A percentile compares a stretch with the other conserved stretches of the same genome.
Evolutionary conservation across 2,329 filamentous ascomycete species (phyloP).

Genomic region (Nothopassalora personata): DNA sequence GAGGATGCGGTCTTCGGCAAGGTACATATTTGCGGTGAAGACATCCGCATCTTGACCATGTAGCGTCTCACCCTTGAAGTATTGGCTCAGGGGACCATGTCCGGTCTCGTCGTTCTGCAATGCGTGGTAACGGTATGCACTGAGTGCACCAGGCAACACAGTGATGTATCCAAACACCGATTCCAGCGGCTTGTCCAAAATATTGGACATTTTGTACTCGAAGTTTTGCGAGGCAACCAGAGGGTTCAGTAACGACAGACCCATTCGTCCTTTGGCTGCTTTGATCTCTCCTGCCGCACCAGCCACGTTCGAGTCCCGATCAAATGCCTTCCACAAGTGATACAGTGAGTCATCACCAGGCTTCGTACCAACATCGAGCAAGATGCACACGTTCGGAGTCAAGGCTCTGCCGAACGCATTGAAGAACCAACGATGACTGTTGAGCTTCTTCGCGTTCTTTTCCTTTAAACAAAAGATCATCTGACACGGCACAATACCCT

Average conservation of each 20-base stretch:
- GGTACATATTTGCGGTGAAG: conserved; percentile 95
- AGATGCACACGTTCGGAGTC: conserved; percentile 92
- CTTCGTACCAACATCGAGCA: conserved; percentile 92
- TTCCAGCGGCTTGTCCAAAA: conserved; percentile 93
- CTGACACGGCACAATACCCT: conserved; percentile 96
- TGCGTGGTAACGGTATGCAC: conserved; percentile 91
- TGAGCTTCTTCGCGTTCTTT: conserved; percentile 94
- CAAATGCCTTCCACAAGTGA: conserved; percentile 97
- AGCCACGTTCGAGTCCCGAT: conserved; percentile 94
- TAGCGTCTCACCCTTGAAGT: conserved; percentile 97
- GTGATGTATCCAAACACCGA: conserved; percentile 98
- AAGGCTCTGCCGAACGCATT: conserved; percentile 91
- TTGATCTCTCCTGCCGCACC: conserved; percentile 97
- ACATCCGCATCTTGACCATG: conserved; percentile 95
- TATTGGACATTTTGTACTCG: conserved; percentile 99
- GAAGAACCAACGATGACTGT: conserved; percentile 99
- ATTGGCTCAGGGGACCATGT: conserved; percentile 90
- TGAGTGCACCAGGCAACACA: conserved; percentile 88
- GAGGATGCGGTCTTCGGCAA: conserved; percentile 82
- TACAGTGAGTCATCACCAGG: conserved; percentile 89
- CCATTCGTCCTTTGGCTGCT: conserved; percentile 85
- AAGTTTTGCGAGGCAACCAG: conserved; percentile 97
- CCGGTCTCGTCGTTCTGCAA: conserved; percentile 95
- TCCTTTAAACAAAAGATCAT: conserved; percentile 99
- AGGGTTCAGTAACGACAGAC: conserved; percentile 80